phyloP scores from a whole-genome alignment of 1,139 yeast species.

The Suhomyces bribrorum region DNA sequence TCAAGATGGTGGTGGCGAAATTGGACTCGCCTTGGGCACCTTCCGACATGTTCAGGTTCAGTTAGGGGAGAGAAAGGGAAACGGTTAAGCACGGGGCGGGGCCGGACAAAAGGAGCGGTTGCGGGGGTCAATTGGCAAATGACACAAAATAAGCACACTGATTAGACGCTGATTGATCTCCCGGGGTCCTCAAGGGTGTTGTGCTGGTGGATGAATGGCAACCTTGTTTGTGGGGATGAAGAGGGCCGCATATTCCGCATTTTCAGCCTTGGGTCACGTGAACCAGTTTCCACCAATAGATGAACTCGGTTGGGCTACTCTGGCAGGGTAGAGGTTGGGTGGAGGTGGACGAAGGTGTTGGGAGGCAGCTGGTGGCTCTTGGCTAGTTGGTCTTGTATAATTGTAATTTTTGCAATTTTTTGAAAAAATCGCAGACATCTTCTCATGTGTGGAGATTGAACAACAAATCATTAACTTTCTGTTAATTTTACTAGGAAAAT shows the following conservation, averaged over 20 bases:
- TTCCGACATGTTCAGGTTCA: conserved; percentile 3
- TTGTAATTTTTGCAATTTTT: not conserved
- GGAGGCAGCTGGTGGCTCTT: not conserved
- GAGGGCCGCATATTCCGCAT: not conserved
- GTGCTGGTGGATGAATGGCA: not conserved
- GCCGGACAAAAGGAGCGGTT: not conserved
- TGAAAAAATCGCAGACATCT: not conserved
- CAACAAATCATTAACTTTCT: too few species aligned
- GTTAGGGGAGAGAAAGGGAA: not conserved
- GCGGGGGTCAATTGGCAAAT: not conserved
- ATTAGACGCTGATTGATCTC: not conserved
- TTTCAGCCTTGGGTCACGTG: not conserved
- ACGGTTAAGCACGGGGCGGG: not conserved
- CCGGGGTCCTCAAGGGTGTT: too few species aligned
- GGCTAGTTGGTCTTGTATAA: not conserved
- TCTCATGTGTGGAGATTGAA: too few species aligned
- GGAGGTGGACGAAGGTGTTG: not conserved
- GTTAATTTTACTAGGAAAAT: too few species aligned
- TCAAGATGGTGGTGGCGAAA: conserved; percentile 44
- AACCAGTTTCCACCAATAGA: too few species aligned
- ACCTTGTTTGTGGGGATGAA: not conserved
- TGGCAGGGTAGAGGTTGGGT: not conserved
- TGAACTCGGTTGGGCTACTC: too few species aligned
- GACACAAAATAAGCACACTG: not conserved
- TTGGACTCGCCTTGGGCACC: conserved; percentile 10